Conservation (phyloP, 176 grass and related monocot genomes). For the Carex pumila region DNA sequence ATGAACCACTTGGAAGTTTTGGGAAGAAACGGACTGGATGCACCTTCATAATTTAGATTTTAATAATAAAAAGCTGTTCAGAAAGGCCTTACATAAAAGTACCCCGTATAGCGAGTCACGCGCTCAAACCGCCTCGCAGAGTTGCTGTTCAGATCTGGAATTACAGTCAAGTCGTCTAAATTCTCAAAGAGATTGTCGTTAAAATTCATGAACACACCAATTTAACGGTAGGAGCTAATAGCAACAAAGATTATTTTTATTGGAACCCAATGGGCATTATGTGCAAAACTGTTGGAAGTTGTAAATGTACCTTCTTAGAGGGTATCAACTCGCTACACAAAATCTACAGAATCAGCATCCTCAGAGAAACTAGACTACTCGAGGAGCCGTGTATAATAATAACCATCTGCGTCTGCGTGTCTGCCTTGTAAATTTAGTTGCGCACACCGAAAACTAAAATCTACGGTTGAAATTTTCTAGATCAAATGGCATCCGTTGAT, state of each 20-base stretch:
- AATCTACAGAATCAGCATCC: neutral
- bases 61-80: neutral
- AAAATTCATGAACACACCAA: neutral
- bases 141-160: too few species aligned
- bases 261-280: neutral
- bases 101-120: neutral
- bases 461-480: neutral
- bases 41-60: neutral
- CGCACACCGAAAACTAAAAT: neutral
- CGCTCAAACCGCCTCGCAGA: too few species aligned
- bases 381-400: neutral
- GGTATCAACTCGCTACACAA: neutral
- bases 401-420: neutral
- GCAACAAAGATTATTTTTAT: too few species aligned
- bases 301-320: neutral
- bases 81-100: neutral
- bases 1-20: neutral
- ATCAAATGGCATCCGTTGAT: neutral
- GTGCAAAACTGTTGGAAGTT: neutral
- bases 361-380: neutral
- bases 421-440: neutral
- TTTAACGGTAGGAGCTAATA: neutral
- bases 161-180: too few species aligned
- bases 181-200: too few species aligned
- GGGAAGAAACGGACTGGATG: neutral